A percentile compares a stretch with the other conserved stretches of the same genome.
Evolutionary conservation across 352 stramenopile species (phyloP).

Genomic region (Pythium apleroticum): DNA sequence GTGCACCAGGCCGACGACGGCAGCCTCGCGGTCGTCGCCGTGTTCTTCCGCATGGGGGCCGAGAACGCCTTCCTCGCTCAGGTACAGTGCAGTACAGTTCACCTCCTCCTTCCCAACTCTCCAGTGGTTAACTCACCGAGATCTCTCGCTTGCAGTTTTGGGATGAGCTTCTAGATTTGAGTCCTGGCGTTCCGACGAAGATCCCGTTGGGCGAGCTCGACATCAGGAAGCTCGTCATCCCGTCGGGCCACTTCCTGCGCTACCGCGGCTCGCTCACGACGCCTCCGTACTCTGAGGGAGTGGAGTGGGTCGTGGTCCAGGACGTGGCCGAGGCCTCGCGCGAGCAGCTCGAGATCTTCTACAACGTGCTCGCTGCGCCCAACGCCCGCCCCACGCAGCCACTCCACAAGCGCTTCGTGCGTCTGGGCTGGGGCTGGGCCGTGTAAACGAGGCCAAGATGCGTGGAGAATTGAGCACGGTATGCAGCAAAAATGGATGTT

Average conservation of each 20-base stretch:
- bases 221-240: slow-evolving; percentile 23
- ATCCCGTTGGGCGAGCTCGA: slow-evolving; percentile 38
- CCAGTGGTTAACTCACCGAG: too few relatives aligned
- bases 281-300: slow-evolving; percentile 69
- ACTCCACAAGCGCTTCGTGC: slow-evolving; percentile 43
- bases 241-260: slow-evolving; percentile 47
- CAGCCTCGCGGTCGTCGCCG: slow-evolving; percentile 47
- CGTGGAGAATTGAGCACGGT: background rate
- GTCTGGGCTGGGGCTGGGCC: slow-evolving; percentile 20
- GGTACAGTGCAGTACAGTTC: too few relatives aligned
- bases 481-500: too few relatives aligned
- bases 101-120: too few relatives aligned
- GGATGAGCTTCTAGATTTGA: slow-evolving; percentile 37
- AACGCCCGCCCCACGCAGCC: slow-evolving; percentile 58
- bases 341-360: slow-evolving; percentile 52
- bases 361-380: slow-evolving; percentile 35
- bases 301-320: slow-evolving; percentile 64
- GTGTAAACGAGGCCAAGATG: background rate
- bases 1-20: slow-evolving; percentile 63
- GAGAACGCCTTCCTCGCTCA: slow-evolving; percentile 58
- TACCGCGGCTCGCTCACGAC: slow-evolving; percentile 73
- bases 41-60: slow-evolving; percentile 56
- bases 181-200: slow-evolving; percentile 27
- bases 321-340: slow-evolving; percentile 48
- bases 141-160: too few relatives aligned